Percentiles rank a stretch among this genome's conserved stretches.
These are phyloP conservation scores for Arthrobotrys entomopaga DNA, from an alignment of 2,329 filamentous ascomycete genomes.

Conservation along the genomic window DNA sequence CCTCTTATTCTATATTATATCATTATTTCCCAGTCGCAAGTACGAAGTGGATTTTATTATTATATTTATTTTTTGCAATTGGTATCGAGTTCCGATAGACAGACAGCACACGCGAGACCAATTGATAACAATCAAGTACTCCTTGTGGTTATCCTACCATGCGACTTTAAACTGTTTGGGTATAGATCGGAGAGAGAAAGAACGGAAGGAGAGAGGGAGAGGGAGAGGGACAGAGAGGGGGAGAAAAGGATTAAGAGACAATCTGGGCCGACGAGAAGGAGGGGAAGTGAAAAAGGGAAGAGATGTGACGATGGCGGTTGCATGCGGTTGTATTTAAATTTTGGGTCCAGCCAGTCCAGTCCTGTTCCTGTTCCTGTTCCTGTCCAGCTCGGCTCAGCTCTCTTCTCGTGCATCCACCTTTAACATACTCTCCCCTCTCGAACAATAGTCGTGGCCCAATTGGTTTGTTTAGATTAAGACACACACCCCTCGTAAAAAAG, in stretches of 20 bases:
- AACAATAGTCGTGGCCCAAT: background rate
- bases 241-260: background rate
- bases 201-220: background rate
- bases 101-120: too few relatives aligned
- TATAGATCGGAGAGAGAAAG: background rate
- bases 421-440: background rate
- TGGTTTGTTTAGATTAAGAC: constrained; percentile 14
- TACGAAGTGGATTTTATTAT: too few relatives aligned
- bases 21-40: too few relatives aligned
- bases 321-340: constrained; percentile 25
- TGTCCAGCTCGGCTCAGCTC: too few relatives aligned
- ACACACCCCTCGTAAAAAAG: too few relatives aligned
- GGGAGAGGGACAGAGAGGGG: background rate
- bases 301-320: constrained; percentile 23
- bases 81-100: too few relatives aligned
- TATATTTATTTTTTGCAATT: too few relatives aligned
- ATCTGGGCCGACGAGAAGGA: background rate
- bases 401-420: background rate
- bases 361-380: too few relatives aligned
- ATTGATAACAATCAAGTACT: too few relatives aligned
- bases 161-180: background rate
- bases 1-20: background rate
- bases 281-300: background rate
- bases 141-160: too few relatives aligned
- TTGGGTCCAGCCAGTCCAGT: too few relatives aligned